A percentile compares a stretch with the other conserved stretches of the same genome.
phyloP scores from a whole-genome alignment of 1,284 basidiomycete species.

The Moesziomyces sp. region DNA sequence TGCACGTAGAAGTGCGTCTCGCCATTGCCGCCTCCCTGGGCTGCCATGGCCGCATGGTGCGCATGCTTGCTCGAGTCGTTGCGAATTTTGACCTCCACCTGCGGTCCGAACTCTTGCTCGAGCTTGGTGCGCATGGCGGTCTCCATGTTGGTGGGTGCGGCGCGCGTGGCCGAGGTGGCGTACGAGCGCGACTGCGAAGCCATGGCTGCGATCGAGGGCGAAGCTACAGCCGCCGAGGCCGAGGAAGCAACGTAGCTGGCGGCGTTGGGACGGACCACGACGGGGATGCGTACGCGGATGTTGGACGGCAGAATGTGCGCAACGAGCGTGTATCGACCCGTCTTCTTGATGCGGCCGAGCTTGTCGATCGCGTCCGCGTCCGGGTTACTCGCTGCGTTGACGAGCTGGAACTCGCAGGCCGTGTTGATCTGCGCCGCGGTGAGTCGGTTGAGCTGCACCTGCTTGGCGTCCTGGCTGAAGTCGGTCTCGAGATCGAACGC shows the following conservation, averaged over 20 bases:
- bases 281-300: constrained; percentile 33
- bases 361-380: constrained; percentile 26
- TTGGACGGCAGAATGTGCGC: constrained; percentile 31
- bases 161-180: constrained; percentile 15
- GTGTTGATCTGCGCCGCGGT: constrained; percentile 39
- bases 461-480: constrained; percentile 23
- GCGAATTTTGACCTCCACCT: constrained; percentile 47
- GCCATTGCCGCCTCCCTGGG: constrained; percentile 64
- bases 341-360: constrained; percentile 41
- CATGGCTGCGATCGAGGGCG: neutral
- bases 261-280: constrained; percentile 23
- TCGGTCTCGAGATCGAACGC: constrained; percentile 42
- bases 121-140: constrained; percentile 55
- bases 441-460: constrained; percentile 30
- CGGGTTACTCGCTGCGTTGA: neutral
- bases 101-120: constrained; percentile 38
- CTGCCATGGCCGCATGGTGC: constrained; percentile 67
- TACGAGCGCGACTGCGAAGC: constrained; percentile 26
- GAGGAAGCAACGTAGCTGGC: constrained; percentile 5
- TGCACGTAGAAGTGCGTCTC: constrained; percentile 67
- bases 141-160: constrained; percentile 38
- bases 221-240: neutral
- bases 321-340: constrained; percentile 27
- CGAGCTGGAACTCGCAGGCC: constrained; percentile 34
- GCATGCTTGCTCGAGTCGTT: constrained; percentile 64